Percentiles rank a stretch among this genome's conserved stretches.
Conservation (phyloP, 23 red algal species). For the Gracilariopsis chorda region DNA sequence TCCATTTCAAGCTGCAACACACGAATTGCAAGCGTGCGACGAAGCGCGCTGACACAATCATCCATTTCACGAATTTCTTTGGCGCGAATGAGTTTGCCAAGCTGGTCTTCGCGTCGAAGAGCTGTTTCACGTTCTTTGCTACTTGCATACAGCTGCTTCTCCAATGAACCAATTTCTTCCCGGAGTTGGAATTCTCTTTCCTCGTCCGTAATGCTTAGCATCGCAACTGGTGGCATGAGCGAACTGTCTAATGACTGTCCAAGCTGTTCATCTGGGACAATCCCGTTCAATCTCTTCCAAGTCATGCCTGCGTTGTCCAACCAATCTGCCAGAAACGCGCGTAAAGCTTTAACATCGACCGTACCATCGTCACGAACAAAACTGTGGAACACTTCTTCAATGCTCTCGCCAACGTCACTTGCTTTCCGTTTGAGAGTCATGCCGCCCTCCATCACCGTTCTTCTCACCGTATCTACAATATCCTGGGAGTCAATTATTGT, state of each 20-base stretch:
- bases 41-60: constrained; percentile 80
- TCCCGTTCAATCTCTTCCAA: constrained; percentile 78
- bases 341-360: constrained; percentile 66
- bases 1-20: constrained; percentile 94
- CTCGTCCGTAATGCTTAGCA: neutral
- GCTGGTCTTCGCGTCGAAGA: constrained; percentile 86
- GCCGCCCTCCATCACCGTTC: constrained; percentile 7
- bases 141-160: constrained; percentile 64
- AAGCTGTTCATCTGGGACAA: neutral
- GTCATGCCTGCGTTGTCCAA: constrained; percentile 67
- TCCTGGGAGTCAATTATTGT: neutral
- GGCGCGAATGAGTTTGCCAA: constrained; percentile 89
- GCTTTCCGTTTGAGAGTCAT: neutral
- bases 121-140: constrained; percentile 83
- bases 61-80: constrained; percentile 92
- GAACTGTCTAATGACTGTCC: neutral
- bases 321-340: constrained; percentile 7
- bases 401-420: constrained; percentile 5
- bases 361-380: constrained; percentile 79
- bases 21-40: constrained; percentile 78
- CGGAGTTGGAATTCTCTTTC: constrained; percentile 41
- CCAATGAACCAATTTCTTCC: constrained; percentile 75
- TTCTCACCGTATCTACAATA: constrained; percentile 2
- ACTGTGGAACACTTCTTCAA: constrained; percentile 7
- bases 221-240: neutral